Conservation (phyloP, 2,329 filamentous ascomycete genomes). For the Daldinia eschscholtzii region DNA sequence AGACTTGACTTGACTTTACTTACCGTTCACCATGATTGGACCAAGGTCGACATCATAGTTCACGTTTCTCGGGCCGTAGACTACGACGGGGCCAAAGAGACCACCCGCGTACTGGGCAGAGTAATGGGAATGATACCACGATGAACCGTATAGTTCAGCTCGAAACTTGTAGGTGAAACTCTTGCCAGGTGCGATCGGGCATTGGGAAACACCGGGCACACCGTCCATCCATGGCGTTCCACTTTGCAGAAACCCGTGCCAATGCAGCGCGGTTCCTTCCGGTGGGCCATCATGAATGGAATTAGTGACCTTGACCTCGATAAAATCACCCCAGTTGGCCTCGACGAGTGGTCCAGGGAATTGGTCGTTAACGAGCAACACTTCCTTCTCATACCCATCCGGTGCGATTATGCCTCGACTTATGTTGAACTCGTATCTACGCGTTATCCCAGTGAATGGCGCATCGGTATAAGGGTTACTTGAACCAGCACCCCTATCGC, state of each 20-base stretch:
- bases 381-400: constrained; percentile 65
- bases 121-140: constrained; percentile 73
- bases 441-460: constrained; percentile 67
- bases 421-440: constrained; percentile 67
- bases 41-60: constrained; percentile 75
- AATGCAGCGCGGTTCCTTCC: constrained; percentile 63
- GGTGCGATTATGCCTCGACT: constrained; percentile 64
- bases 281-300: constrained; percentile 46
- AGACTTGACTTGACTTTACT: constrained; percentile 18
- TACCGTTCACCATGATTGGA: constrained; percentile 60
- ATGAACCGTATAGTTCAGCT: constrained; percentile 66
- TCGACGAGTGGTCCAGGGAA: constrained; percentile 68
- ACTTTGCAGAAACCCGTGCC: constrained; percentile 66
- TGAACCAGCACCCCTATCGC: constrained; percentile 54
- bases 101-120: constrained; percentile 71
- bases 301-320: constrained; percentile 52
- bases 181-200: constrained; percentile 73
- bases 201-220: constrained; percentile 68
- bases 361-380: constrained; percentile 62
- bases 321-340: constrained; percentile 61
- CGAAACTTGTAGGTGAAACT: constrained; percentile 66
- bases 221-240: constrained; percentile 66
- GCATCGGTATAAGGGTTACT: constrained; percentile 65
- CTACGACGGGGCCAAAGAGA: constrained; percentile 70
- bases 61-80: constrained; percentile 67